Evolutionary conservation across 192 early-diverging fungal genomes (phyloP), one percentile per base, ranked within the genome.

Genomic region (Rhizophagus prolifer): DNA sequence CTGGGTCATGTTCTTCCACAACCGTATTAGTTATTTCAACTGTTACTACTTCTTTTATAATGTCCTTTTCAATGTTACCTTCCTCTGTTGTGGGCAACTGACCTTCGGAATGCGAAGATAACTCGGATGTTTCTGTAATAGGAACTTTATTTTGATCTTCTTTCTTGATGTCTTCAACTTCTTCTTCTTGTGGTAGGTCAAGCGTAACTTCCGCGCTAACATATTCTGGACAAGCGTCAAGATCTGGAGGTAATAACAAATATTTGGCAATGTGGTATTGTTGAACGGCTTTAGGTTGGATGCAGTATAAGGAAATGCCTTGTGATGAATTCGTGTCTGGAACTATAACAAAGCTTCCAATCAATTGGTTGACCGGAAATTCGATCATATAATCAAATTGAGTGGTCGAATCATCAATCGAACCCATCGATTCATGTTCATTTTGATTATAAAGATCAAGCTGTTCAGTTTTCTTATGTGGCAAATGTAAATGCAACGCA

Each of bases 321-420:
- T 85, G 75, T 67, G 79, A 79, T 46, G 79, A 70, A 36, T 28
- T 38, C n/a, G 25, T 23, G n/a, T 82, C 83, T 0, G 83, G 79
- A 30, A 81, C 76, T 28, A 82, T 59, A 23, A 82, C 80, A 77
- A 85, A 85, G 69, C 79, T 85, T 44, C 81, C 78, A 19, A 85
- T 69, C 16, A 78, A 76, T 73, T 85, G 83, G 13, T 78, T 76
- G 72, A 83, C 81, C 0, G 85, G 85, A 38, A 79, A 82, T 76
- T 86, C 85, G 26, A 86, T 79, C 78, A 86, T 82, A 73, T 83
- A 86, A 58, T 86, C 82, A 75, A 86, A 83, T 4, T 74, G 77
- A 2, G 74, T 80, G 4, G 62, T 28, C 1, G 36, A 25, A 28
- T 58, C 74, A 30, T 44, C 46, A 30, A 46, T n/a, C 4, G 76